Base-by-base conservation (phyloP, 306 rosid genomes). In the Fagus sylvatica region DNA sequence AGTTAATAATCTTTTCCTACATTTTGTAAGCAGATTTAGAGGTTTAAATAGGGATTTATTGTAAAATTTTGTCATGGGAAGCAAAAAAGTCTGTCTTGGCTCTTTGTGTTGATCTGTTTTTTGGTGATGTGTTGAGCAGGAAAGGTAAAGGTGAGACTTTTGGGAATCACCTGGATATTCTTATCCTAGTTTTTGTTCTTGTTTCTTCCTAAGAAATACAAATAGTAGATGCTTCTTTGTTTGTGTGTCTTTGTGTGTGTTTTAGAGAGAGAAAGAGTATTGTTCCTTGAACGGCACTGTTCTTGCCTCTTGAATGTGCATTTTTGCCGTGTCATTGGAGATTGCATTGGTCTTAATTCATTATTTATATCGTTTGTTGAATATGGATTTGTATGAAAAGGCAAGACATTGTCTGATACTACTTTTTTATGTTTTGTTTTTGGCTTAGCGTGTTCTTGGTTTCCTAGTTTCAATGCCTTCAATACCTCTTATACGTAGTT, bases 361-460 rank as follows among this genome's bases (percentile, higher is more conserved):
- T 57, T 48, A 69, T 71, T 75, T 12, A 54, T 72, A 78, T 70
- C 33, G 48, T 76, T 76, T 75, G 33, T 4, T 56, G 7, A 60
- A 19, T 82, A 86, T 83, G 83, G 71, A 51, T 74, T 80, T 68
- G 67, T 32, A 10, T 65, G 62, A 65, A 71, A 76, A 66, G 69
- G 74, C 78, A 82, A 74, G 46, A 67, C 32, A n/a, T 53, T 51
- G 53, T 77, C 69, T 64, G 69, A 74, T 42, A 19, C 9, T 19
- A 46, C 40, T 33, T 16, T 51, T 46, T 15, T 22, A 22, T 22
- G 28, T 22, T 22, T 22, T 3, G 12, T 36, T 73, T 22, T 73
- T 15, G 13, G 11, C 55, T 53, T 11, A 13, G 42, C 40, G 37
- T n/a, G 10, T 83, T 43, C 12, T 55, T 76, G 3, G 69, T 85